Evolutionary conservation across 306 rosid species (phyloP).

Genomic region (barrel medic (Medicago truncatula)): DNA sequence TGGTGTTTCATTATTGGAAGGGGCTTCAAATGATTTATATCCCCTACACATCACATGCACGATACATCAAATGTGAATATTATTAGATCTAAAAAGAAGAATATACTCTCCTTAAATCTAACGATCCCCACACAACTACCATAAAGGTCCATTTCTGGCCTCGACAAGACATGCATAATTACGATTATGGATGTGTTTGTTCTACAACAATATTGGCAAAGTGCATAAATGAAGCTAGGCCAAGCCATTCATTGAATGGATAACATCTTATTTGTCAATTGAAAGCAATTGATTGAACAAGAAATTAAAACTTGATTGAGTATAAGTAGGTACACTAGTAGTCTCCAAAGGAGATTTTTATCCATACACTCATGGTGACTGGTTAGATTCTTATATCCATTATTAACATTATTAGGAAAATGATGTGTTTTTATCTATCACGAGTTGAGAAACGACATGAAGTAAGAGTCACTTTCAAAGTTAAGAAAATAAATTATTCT

Average conservation of each 20-base stretch:
- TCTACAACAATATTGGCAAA: conserved; percentile 24
- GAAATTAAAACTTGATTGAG: conserved; percentile 28
- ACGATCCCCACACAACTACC: too few species aligned
- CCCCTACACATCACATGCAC: too few species aligned
- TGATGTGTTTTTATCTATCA: neutral
- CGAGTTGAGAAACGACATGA: neutral
- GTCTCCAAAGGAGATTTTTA: conserved; percentile 39
- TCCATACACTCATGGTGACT: conserved; percentile 34
- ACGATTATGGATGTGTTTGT: conserved; percentile 30
- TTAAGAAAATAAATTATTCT: neutral
- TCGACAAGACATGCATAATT: too few species aligned
- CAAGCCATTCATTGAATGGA: conserved; percentile 31
- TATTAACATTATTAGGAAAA: conserved; percentile 40
- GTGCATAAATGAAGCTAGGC: conserved; percentile 43
- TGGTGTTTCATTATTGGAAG: too few species aligned
- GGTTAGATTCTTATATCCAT: conserved; percentile 4
- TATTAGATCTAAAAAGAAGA: too few species aligned
- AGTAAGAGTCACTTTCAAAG: neutral
- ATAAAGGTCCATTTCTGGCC: too few species aligned
- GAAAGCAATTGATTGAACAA: conserved; percentile 34
- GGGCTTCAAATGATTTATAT: too few species aligned
- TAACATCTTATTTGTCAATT: conserved; percentile 13
- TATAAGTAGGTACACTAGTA: conserved; percentile 36
- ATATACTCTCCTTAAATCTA: too few species aligned
- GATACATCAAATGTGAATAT: too few species aligned